Evolutionary conservation across 768 basidiomycete species (phyloP), one percentile per base, ranked within the genome.

Genomic region (Melanogaster broomeanus): DNA sequence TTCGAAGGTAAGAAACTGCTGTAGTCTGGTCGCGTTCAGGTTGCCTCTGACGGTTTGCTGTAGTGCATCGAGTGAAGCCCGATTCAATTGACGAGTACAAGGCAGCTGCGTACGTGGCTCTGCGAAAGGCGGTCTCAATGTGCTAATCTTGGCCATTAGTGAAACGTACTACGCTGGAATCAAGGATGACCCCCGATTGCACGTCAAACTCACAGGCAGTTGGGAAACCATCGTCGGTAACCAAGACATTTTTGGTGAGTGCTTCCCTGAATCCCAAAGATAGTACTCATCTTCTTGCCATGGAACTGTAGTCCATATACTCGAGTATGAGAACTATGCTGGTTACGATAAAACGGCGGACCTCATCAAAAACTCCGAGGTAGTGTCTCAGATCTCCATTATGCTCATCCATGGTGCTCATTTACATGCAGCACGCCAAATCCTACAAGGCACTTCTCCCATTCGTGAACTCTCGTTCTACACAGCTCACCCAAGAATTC

Each of bases 211-310:
- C 52, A 92, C 89, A 1, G 97, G 96, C 19, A 90, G 86, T 60
- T 99, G 93, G 91, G 95, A 98, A 71, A 85, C 88, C 1, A 61
- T 90, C 18, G 81, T 98, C 27, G 97, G 97, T 37, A 85, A 92
- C 52, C 88, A 94, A 53, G 97, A 98, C 62, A 85, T 82, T 2
- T 96, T 93, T 66, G 76, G 84, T 83, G 43, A 53, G 77, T 58
- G 58, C 76, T 53, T 74, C 80, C 61, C 28, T 45, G n/a, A 31
- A 22, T 25, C 6, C 19, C n/a, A 19, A 42, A 30, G 12, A 5
- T 37, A 43, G 18, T 18, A 12, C 47, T 31, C 19, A 55, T 24
- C 18, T 27, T 37, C 34, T 51, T 45, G 56, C 2, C 35, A 25
- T 46, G 30, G 27, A 37, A 28, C 19, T 30, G 6, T 46, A 81